Evolutionary conservation across 176 grass and related monocot genomes (phyloP), one percentile per base, ranked within the genome.

Genomic region (Stipa capillata): DNA sequence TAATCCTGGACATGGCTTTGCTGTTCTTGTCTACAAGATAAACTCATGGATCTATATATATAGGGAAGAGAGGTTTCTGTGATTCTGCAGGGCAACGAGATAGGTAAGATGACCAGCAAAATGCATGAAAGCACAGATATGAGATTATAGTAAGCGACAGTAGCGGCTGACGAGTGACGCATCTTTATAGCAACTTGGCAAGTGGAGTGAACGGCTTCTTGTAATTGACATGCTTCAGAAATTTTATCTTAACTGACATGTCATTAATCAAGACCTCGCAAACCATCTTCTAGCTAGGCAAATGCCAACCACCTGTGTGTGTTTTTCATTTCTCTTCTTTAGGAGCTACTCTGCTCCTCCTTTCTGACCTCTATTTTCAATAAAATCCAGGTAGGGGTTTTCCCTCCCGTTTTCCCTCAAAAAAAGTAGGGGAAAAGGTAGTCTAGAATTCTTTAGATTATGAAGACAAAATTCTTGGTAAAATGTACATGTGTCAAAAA

Each of bases 381-480:
- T n/a, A n/a, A n/a, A n/a, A n/a, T n/a, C n/a, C n/a, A n/a, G n/a
- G n/a, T n/a, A n/a, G n/a, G n/a, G n/a, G n/a, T n/a, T n/a, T n/a
- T n/a, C n/a, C n/a, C n/a, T n/a, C n/a, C n/a, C n/a, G n/a, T n/a
- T n/a, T n/a, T n/a, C n/a, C n/a, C n/a, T n/a, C n/a, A n/a, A 72
- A 73, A 49, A 33, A 65, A 73, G 80, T 73, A 24, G 74, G 80
- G 74, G 56, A 65, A 83, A 88, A 87, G 73, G 52, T n/a, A 15
- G 60, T 67, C 60, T 58, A 56, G 21, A 23, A 20, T 68, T 69
- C 77, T 80, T 76, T 86, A 60, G 58, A 67, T 27, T 67, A 10
- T 32, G 21, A 36, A 49, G 56, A 78, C 45, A 47, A 21, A 27
- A 7, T 12, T 78, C 8, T 65, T 66, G 31, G 47, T 79, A 73